Percentiles rank a stretch among this genome's conserved stretches.
Conservation (phyloP, 805 yeast genomes). For the Candida sonorensis region DNA sequence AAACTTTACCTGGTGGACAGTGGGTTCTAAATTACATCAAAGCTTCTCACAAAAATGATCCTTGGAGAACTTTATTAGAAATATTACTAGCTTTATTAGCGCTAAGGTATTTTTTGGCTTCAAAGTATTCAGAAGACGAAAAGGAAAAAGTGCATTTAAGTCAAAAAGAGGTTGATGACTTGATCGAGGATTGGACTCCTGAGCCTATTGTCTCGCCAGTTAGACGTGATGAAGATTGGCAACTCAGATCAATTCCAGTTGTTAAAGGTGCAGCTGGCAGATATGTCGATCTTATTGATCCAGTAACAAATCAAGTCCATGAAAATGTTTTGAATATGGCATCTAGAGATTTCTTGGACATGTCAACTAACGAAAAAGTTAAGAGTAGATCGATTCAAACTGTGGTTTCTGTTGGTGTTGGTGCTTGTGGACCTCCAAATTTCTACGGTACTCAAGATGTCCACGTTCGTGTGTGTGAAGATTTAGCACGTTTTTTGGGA, state of each 20-base stretch:
- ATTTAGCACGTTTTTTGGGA: slow-evolving; percentile 67
- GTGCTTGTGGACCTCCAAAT: slow-evolving; percentile 98
- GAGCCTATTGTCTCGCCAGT: slow-evolving; percentile 66
- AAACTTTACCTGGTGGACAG: slow-evolving; percentile 47
- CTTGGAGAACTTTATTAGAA: slow-evolving; percentile 82
- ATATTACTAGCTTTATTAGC: slow-evolving; percentile 73
- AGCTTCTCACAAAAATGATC: slow-evolving; percentile 89
- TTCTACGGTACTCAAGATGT: slow-evolving; percentile 94
- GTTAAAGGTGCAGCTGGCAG: slow-evolving; percentile 48
- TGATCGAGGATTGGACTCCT: slow-evolving; percentile 89
- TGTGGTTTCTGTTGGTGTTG: slow-evolving; percentile 77
- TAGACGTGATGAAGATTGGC: slow-evolving; percentile 49
- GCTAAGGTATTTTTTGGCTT: slow-evolving; percentile 71
- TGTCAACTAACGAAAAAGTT: slow-evolving; percentile 44
- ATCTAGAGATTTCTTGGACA: slow-evolving; percentile 62
- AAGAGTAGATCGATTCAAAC: slow-evolving; percentile 47
- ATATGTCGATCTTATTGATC: slow-evolving; percentile 26
- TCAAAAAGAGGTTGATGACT: slow-evolving; percentile 64
- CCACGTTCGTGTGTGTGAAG: slow-evolving; percentile 73
- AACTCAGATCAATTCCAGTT: slow-evolving; percentile 55
- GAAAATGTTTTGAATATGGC: slow-evolving; percentile 56
- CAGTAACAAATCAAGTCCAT: slow-evolving; percentile 16
- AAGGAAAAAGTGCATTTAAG: slow-evolving; percentile 58
- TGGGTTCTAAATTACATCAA: slow-evolving; percentile 63
- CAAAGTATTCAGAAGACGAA: slow-evolving; percentile 70